Evolutionary conservation across 2,329 filamentous ascomycete genomes (phyloP), one percentile per base, ranked within the genome.

Genomic region (Microdochium paspali): DNA sequence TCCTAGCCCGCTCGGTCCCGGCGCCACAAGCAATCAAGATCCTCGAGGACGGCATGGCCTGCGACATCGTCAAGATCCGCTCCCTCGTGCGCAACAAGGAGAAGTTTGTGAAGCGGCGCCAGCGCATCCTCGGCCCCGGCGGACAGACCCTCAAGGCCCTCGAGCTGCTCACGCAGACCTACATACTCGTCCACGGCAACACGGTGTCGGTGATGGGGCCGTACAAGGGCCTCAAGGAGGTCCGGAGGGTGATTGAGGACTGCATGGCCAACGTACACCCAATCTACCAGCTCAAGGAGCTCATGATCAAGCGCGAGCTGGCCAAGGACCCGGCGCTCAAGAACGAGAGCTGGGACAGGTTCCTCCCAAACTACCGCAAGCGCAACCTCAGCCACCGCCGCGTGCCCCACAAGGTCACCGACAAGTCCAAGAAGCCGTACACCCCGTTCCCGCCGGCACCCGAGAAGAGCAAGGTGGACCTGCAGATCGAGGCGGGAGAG

Each of bases 391-490:
- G 81, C 71, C 90, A 90, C 72, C 79, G 93, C 55, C 80, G 81
- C 56, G 81, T 84, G 57, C 94, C 93, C 0, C 80, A 80, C 74
- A 89, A 87, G 61, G 83, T 98, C 62, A 89, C 80, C 47, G 90
- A 98, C 74, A 98, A 98, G 78, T 69, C 74, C 63, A 95, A 91
- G 79, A 97, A 95, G 78, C 69, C 76, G 12, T 98, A 96, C 74
- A 98, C 94, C 54, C 91, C 93, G 10, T 98, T 98, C 82, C 93
- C 93, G 44, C 93, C 93, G 6, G 80, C 90, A 40, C 90, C 90
- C 55, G 91, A 98, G 76, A 95, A 95, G 87, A 96, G 90, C 80
- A 98, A 97, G 80, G 80, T 98, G 58, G 93, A 98, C 68, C 70
- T 90, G 67, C 91, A 98, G 77, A 95, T 98, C 72, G 93, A 98